Conservation (phyloP, 805 yeast genomes). For the Lipomyces spencermartinsiae region DNA sequence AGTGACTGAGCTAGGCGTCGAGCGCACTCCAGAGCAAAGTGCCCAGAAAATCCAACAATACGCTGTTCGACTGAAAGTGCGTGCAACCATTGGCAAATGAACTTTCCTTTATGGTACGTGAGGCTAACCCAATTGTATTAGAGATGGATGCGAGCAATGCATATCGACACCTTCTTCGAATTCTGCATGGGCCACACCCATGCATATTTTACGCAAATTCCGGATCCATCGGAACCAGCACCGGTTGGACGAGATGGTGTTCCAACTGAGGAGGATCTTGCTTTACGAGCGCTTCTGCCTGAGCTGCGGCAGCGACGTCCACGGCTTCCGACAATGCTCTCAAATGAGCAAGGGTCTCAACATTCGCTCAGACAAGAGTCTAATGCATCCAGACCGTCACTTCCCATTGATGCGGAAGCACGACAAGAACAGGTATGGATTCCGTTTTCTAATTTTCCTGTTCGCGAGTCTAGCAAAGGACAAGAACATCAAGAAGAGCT, state of each 20-base stretch:
- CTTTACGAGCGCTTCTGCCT: conserved; percentile 31
- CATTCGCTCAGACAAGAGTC: not conserved
- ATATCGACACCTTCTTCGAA: conserved; percentile 38
- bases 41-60: conserved; percentile 37
- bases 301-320: conserved; percentile 23
- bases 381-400: not conserved
- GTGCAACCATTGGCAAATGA: not conserved
- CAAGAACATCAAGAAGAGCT: conserved; percentile 6
- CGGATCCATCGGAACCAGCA: conserved; percentile 21
- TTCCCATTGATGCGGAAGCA: not conserved
- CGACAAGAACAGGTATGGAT: conserved; percentile 21
- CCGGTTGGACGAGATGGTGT: conserved; percentile 32
- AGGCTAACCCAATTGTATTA: not conserved
- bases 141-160: conserved; percentile 39
- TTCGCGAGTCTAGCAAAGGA: conserved; percentile 5
- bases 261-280: conserved; percentile 36
- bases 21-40: conserved; percentile 36
- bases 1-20: conserved; percentile 37
- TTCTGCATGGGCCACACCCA: conserved; percentile 33
- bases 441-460: conserved; percentile 17
- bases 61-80: conserved; percentile 35
- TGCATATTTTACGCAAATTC: conserved; percentile 30
- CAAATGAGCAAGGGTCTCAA: not conserved
- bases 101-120: not conserved
- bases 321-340: not conserved